phyloP scores from a whole-genome alignment of 73 alveolate genomes.

The Stentor coeruleus region DNA sequence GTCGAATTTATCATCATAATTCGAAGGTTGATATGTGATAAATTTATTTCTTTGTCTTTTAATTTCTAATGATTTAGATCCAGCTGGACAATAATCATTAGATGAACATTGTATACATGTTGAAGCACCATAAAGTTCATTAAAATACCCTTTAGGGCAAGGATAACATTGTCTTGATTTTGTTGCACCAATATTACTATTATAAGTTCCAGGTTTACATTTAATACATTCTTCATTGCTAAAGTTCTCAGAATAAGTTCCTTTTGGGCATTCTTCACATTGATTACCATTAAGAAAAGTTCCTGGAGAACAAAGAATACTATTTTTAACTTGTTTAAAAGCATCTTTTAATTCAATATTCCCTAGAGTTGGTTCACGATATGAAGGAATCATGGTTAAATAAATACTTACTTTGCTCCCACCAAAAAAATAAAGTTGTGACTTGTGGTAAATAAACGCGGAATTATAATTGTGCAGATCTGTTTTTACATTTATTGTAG shows the following conservation, averaged over 20 bases:
- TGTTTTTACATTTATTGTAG: neutral
- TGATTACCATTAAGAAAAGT: neutral
- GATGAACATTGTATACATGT: neutral
- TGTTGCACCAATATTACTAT: neutral
- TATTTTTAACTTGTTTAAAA: neutral
- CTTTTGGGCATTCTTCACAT: neutral
- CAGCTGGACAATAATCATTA: neutral
- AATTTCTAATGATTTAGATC: neutral
- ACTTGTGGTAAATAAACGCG: neutral
- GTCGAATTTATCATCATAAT: too few species aligned
- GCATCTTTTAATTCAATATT: neutral
- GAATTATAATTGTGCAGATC: neutral
- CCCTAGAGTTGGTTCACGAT: too few species aligned
- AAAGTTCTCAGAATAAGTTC: neutral
- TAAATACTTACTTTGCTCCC: neutral
- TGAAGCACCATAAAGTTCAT: neutral
- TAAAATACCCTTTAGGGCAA: conserved; percentile 4
- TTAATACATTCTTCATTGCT: neutral
- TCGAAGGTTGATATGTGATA: neutral
- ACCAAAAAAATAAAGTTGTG: neutral
- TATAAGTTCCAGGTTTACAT: neutral
- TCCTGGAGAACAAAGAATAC: neutral
- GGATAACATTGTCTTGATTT: conserved; percentile 5
- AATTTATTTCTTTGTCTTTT: neutral
- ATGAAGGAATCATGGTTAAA: neutral